Evolutionary conservation across 371 early-diverging fungal species (phyloP), one percentile per base, ranked within the genome.

Genomic region (Saksenaea oblongispora): DNA sequence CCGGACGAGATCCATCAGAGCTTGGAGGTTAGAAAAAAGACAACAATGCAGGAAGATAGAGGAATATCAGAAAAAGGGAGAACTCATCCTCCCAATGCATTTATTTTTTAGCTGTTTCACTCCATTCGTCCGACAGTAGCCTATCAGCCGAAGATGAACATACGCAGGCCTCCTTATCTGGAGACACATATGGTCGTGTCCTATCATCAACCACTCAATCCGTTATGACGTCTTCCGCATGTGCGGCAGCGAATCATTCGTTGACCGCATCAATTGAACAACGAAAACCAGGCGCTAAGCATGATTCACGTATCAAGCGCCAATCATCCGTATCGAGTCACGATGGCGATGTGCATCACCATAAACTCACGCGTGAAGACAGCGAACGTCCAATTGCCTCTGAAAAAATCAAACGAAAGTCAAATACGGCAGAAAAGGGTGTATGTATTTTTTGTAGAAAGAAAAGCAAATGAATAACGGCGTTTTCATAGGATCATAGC

Each of bases 301-400:
- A 56, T 56, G 58, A 56, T 55, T 54, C 9, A 15, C 42, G 24
- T 4, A 54, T 24, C 18, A 34, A 15, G 56, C 55, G 35, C 42
- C 47, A 17, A 35, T 56, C 41, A 17, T 57, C 58, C 14, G 39
- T 57, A 15, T 41, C 34, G 17, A 57, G 41, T 24, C 41, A 57
- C 24, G 57, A 59, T 15, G 67, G 64, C 28, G 67, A 65, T 44
- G 69, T 69, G 1, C 70, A 76, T 17, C 80, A 80, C 58, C 75
- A 75, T 44, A 74, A 76, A 69, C 58, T 81, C 58, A 81, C 82
- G 14, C 63, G 82, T 62, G 79, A 81, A 58, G 82, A 81, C 57
- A 81, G 79, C 42, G 79, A 78, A 56, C 64, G 77, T 17, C 82
- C 82, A 1, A 81, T 81, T 73, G 82, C 82, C 14, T 81, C 82